Evolutionary conservation across 2,329 filamentous ascomycete genomes (phyloP).

Genomic region (Cryphonectria japonica): DNA sequence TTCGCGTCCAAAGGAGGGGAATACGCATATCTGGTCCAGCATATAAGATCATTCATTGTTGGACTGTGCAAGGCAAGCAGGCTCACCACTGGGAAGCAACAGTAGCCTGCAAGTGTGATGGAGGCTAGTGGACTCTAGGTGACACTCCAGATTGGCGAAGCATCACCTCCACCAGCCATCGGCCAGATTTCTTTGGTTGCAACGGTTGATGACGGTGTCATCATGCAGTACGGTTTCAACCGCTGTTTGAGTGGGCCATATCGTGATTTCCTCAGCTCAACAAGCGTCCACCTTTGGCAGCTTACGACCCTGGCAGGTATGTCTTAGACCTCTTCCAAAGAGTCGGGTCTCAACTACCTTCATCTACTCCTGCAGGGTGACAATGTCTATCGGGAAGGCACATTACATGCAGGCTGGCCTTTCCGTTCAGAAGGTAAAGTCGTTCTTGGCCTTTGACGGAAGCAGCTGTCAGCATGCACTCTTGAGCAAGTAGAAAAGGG

Average conservation of each 20-base stretch:
- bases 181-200: background rate
- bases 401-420: background rate
- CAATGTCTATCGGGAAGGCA: conserved; percentile 20
- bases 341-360: background rate
- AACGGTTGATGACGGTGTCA: background rate
- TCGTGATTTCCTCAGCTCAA: background rate
- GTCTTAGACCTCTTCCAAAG: conserved; percentile 19
- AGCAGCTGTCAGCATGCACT: conserved; percentile 14
- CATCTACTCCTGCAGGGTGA: background rate
- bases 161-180: background rate
- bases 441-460: background rate
- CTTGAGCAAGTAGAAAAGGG: conserved; percentile 11
- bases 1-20: background rate
- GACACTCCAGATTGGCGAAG: background rate
- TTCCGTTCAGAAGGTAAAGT: background rate
- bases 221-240: background rate
- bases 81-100: background rate
- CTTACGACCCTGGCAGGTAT: background rate
- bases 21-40: background rate
- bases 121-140: background rate
- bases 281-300: background rate
- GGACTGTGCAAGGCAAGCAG: background rate
- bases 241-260: background rate
- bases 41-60: background rate
- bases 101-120: background rate